These are phyloP conservation scores for Entelexis paramagnoliae DNA, from an alignment of 1,139 yeast genomes.

Conservation along the genomic window DNA sequence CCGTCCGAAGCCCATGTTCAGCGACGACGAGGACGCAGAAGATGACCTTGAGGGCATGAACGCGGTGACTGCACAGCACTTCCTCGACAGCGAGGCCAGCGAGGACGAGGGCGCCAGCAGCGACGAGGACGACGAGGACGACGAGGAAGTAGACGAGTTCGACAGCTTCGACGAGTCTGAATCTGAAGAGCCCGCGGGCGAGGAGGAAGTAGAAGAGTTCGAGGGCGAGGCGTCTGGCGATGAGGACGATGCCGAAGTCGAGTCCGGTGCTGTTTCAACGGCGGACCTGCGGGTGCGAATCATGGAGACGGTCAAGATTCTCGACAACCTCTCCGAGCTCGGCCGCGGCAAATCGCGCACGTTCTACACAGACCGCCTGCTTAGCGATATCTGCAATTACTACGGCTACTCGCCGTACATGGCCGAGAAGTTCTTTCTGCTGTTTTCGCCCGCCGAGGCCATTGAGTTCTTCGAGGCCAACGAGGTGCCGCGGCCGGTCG, in stretches of 20 bases:
- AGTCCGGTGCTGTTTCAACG: conserved; percentile 32
- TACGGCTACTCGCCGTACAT: conserved; percentile 93
- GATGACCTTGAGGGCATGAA: conserved; percentile 70
- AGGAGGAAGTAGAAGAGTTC: conserved; percentile 26
- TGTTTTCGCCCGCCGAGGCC: conserved; percentile 92
- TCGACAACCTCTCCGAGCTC: conserved; percentile 76
- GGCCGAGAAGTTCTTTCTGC: conserved; percentile 83
- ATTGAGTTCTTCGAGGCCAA: conserved; percentile 97
- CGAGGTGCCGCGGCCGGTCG: conserved; percentile 91
- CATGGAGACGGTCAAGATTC: conserved; percentile 90
- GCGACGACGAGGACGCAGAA: conserved; percentile 74
- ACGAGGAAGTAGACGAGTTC: conserved; percentile 42
- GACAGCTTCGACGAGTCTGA: conserved; percentile 26
- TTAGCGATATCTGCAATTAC: conserved; percentile 80
- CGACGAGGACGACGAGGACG: conserved; percentile 68
- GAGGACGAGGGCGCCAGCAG: conserved; percentile 65
- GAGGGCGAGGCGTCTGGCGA: conserved; percentile 27
- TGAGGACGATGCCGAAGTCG: conserved; percentile 24
- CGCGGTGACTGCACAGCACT: conserved; percentile 28
- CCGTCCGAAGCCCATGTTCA: conserved; percentile 60
- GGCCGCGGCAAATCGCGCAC: conserved; percentile 81
- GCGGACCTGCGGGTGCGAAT: conserved; percentile 83
- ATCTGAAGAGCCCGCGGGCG: conserved; percentile 22
- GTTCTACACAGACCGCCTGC: conserved; percentile 65
- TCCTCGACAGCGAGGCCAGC: conserved; percentile 42